Percentiles rank a stretch among this genome's conserved stretches.
These are phyloP conservation scores for Claviceps fusiformis DNA, from an alignment of 2,329 filamentous ascomycete species.

Conservation along the genomic window DNA sequence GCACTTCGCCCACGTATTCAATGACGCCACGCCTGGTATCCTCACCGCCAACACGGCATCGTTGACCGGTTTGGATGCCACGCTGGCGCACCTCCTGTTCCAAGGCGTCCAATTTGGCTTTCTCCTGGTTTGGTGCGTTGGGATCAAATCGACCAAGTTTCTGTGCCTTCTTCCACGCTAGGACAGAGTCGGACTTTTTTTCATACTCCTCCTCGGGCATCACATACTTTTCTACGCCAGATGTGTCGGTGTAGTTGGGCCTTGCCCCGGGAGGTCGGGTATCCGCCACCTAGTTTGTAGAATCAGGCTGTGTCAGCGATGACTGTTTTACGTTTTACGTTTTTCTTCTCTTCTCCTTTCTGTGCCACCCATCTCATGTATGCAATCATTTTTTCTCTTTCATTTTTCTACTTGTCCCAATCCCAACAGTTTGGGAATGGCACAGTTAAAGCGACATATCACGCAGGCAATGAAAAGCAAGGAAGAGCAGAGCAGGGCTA, in stretches of 20 bases:
- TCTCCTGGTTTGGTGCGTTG: conserved; percentile 57
- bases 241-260: conserved; percentile 69
- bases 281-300: conserved; percentile 53
- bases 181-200: conserved; percentile 70
- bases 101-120: conserved; percentile 56
- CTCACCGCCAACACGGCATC: conserved; percentile 53
- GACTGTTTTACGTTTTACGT: background rate
- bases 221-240: conserved; percentile 74
- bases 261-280: conserved; percentile 62
- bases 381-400: background rate
- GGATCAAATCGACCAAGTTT: conserved; percentile 96
- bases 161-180: conserved; percentile 91
- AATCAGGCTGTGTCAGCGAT: conserved; percentile 16
- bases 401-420: background rate
- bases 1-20: conserved; percentile 58
- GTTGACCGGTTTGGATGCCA: conserved; percentile 49
- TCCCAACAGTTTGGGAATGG: background rate
- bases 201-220: conserved; percentile 82
- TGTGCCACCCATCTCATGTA: too few species aligned
- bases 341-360: background rate
- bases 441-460: background rate
- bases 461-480: background rate
- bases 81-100: conserved; percentile 56
- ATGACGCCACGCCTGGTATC: conserved; percentile 58
- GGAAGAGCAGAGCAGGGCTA: background rate